Conservation (phyloP, 768 basidiomycete species). For the Sistotremastrum niveocremeum region DNA sequence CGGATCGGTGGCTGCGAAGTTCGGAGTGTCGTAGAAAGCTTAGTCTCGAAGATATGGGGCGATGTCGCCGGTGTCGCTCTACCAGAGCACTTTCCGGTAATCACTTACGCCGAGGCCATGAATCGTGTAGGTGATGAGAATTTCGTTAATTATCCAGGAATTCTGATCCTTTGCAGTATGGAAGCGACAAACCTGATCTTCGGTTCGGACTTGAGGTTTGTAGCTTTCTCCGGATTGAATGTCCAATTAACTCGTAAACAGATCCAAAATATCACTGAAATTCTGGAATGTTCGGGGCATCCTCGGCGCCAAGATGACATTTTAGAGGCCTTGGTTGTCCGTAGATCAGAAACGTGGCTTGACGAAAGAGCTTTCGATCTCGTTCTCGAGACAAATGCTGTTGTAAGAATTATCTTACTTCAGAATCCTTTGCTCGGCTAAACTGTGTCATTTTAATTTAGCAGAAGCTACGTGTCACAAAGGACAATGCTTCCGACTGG, state of each 20-base stretch:
- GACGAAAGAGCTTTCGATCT: no score
- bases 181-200: slow-evolving; percentile 46
- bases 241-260: no score
- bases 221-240: no score
- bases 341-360: no score
- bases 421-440: no score
- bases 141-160: slow-evolving; percentile 3
- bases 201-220: slow-evolving; percentile 77
- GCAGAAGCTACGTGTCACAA: slow-evolving; percentile 20
- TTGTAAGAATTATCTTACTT: no score
- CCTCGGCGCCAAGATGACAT: no score
- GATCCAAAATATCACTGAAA: no score
- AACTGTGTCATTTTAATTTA: no score
- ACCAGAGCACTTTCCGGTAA: slow-evolving; percentile 53
- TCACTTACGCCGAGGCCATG: slow-evolving; percentile 92
- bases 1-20: slow-evolving; percentile 79
- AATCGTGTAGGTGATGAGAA: slow-evolving; percentile 34
- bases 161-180: neutral
- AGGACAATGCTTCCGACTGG: slow-evolving; percentile 34
- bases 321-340: no score
- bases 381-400: no score
- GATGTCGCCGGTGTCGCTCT: slow-evolving; percentile 50
- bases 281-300: no score
- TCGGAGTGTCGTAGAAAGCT: slow-evolving; percentile 59
- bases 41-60: slow-evolving; percentile 68